These are phyloP conservation scores for Penicillium sp. DNA, from an alignment of 2,329 filamentous ascomycete species.

Conservation along the genomic window DNA sequence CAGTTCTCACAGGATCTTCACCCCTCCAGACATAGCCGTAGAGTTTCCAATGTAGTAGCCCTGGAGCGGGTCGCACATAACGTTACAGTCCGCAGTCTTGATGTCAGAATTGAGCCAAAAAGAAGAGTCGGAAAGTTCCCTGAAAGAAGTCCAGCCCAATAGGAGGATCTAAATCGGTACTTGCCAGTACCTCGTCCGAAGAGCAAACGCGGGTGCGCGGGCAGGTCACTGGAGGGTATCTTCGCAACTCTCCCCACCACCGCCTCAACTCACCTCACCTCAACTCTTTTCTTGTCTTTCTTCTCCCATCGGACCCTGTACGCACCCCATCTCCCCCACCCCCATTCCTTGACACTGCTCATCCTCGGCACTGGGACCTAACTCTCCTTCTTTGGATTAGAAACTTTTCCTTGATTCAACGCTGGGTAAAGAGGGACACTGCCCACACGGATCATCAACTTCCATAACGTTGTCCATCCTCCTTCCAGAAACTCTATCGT, in stretches of 20 bases:
- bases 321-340: slow-evolving; percentile 3
- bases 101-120: slow-evolving; percentile 22
- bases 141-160: background rate
- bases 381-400: background rate
- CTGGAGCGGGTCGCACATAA: slow-evolving; percentile 8
- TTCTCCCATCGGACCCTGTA: slow-evolving; percentile 8
- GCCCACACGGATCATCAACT: slow-evolving; percentile 6
- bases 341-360: background rate
- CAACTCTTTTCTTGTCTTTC: slow-evolving; percentile 14
- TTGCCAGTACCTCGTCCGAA: background rate
- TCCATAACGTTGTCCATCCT: slow-evolving; percentile 9
- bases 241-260: slow-evolving; percentile 21
- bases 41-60: background rate
- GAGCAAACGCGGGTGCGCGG: background rate
- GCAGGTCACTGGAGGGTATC: slow-evolving; percentile 5
- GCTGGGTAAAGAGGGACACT: slow-evolving; percentile 21
- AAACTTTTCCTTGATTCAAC: slow-evolving; percentile 22
- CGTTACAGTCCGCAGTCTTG: slow-evolving; percentile 28
- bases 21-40: background rate
- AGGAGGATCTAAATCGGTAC: background rate
- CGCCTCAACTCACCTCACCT: slow-evolving; percentile 23
- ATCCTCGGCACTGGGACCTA: background rate
- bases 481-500: background rate
- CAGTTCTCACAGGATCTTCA: too few relatives aligned
- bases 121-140: background rate